A percentile compares a stretch with the other conserved stretches of the same genome.
Evolutionary conservation across 495 filamentous ascomycete species (phyloP).

Genomic region (Penicillium mononematosum): DNA sequence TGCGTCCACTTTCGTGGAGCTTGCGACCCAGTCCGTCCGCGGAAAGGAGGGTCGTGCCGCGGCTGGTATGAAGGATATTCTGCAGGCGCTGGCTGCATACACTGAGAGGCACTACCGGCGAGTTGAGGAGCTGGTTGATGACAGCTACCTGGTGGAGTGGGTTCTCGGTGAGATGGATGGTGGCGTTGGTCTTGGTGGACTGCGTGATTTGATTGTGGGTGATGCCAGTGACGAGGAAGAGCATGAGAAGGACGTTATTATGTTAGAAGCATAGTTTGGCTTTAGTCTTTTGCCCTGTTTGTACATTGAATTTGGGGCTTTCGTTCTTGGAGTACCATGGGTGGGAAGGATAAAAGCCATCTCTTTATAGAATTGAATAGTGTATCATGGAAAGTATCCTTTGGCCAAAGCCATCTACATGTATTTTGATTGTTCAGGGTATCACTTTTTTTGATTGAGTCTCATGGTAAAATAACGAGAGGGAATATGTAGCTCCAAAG

Average conservation of each 20-base stretch:
- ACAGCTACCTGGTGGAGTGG: constrained; percentile 92
- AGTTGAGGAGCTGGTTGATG: constrained; percentile 85
- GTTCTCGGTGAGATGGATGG: constrained; percentile 91
- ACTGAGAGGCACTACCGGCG: constrained; percentile 88
- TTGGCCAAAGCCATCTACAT: background rate
- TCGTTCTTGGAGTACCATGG: constrained; percentile 28
- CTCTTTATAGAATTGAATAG: constrained; percentile 30
- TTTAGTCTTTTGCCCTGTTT: constrained; percentile 19
- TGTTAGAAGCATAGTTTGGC: constrained; percentile 38
- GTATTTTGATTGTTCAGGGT: constrained; percentile 19
- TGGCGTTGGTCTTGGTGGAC: constrained; percentile 43
- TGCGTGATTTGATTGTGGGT: constrained; percentile 27
- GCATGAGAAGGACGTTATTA: constrained; percentile 47
- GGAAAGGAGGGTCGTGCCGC: constrained; percentile 44
- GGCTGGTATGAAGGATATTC: constrained; percentile 73
- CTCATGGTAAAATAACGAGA: background rate
- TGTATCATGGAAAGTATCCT: constrained; percentile 4
- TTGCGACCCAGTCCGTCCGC: constrained; percentile 46
- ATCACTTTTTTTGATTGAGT: constrained; percentile 21
- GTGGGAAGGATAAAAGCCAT: constrained; percentile 31
- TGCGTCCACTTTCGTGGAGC: constrained; percentile 66
- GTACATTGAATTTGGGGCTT: constrained; percentile 34
- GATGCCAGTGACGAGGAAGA: constrained; percentile 29
- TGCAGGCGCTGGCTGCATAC: constrained; percentile 80
- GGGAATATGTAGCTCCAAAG: background rate